Evolutionary conservation across 2,329 filamentous ascomycete genomes (phyloP).

Genomic region (Paecilomyces sp.): DNA sequence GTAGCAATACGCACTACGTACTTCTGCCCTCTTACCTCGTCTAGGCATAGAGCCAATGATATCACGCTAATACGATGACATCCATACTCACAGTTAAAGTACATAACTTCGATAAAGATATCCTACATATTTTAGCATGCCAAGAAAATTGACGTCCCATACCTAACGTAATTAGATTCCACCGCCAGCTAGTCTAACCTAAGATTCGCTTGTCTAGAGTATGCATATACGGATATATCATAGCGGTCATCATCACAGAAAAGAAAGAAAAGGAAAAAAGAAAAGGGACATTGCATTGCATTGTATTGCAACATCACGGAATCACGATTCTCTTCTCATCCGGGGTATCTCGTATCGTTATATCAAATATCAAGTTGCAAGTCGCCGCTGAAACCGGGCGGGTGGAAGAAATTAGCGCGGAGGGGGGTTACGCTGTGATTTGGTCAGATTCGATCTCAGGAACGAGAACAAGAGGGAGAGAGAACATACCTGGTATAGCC

Average conservation of each 20-base stretch:
- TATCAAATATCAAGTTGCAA: constrained; percentile 53
- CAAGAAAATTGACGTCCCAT: background rate
- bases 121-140: background rate
- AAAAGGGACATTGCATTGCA: background rate
- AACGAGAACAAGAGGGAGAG: background rate
- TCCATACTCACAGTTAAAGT: background rate
- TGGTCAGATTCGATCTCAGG: background rate
- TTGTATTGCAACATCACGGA: background rate
- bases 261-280: background rate
- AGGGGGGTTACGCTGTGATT: constrained; percentile 72
- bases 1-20: background rate
- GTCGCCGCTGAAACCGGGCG: constrained; percentile 56
- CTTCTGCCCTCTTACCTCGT: background rate
- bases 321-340: background rate
- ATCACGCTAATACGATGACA: background rate
- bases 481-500: constrained; percentile 65
- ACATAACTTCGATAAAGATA: no score
- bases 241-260: background rate
- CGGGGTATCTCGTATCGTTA: background rate
- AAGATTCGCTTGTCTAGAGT: background rate
- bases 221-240: background rate
- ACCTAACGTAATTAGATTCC: background rate
- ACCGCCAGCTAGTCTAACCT: background rate
- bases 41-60: background rate
- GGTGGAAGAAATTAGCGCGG: constrained; percentile 83